A percentile compares a stretch with the other conserved stretches of the same genome.
Evolutionary conservation across 2,329 filamentous ascomycete genomes (phyloP).

Genomic region (Neodidymelliopsis sp.): DNA sequence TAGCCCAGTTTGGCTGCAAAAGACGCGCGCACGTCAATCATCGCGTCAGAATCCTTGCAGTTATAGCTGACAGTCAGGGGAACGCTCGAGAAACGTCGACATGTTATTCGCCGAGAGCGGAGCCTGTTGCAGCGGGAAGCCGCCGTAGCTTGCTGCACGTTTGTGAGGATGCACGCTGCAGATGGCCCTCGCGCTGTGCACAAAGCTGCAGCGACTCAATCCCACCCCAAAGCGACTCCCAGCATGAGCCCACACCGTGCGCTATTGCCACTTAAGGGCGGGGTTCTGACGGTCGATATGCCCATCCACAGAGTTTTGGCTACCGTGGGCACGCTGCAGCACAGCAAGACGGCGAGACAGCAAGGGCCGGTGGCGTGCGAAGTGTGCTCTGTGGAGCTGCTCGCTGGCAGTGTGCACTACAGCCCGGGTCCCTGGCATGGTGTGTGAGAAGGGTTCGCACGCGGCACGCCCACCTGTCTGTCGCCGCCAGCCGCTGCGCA

Average conservation of each 20-base stretch:
- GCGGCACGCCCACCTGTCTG: too few species aligned
- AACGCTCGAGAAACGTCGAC: constrained; percentile 16
- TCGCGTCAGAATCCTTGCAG: constrained; percentile 18
- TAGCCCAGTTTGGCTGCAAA: too few species aligned
- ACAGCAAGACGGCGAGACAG: not conserved
- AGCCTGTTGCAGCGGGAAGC: constrained; percentile 28
- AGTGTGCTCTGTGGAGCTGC: too few species aligned
- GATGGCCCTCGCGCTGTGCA: constrained; percentile 35
- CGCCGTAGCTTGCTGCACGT: constrained; percentile 32
- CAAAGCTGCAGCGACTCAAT: constrained; percentile 38
- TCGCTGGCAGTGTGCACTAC: not conserved
- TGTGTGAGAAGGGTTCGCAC: constrained; percentile 1
- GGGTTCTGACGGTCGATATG: constrained; percentile 17
- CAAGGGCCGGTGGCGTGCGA: not conserved
- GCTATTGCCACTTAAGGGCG: constrained; percentile 35
- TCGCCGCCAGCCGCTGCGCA: constrained; percentile 7
- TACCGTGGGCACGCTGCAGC: constrained; percentile 6
- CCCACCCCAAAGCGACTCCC: constrained; percentile 29
- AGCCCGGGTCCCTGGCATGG: not conserved
- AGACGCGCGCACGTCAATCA: too few species aligned
- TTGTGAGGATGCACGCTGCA: constrained; percentile 39
- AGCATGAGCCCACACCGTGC: constrained; percentile 26
- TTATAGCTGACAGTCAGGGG: constrained; percentile 25
- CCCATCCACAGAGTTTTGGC: constrained; percentile 4
- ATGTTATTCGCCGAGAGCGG: constrained; percentile 32